Evolutionary conservation across 768 basidiomycete species (phyloP), one percentile per base, ranked within the genome.

Genomic region (Hygrophorus russula): DNA sequence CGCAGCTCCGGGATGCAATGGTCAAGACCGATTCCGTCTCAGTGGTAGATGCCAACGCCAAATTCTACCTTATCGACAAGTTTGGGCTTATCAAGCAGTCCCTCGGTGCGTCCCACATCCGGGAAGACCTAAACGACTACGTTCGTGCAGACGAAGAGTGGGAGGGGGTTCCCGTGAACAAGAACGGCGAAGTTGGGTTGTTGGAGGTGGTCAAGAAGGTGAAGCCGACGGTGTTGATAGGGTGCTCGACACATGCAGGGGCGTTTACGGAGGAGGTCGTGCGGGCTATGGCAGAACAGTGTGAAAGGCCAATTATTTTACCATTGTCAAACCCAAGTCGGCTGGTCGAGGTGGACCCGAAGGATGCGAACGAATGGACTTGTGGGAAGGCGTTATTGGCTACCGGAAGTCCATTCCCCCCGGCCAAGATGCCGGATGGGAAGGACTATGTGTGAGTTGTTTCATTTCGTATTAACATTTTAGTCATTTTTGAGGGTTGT

Each of bases 381-480:
- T 60, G 75, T 1, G 88, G 86, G 2, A 76, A 73, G 52, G 90
- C 87, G 8, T 62, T 93, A 40, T 64, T 91, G 41, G 87, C 88
- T 1, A 90, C 84, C 9, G 90, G 89, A 14, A 84, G 82, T 45
- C 88, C 88, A 2, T 93, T 91, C 67, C 76, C 75, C 6, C 77
- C 76, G 19, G 81, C 79, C 24, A 73, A 75, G 60, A 73, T 77
- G 65, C 71, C 74, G 4, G 70, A 71, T 43, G 77, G 82, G 36
- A 78, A 77, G 59, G 69, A 78, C 31, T 82, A 80, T 53, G 56
- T 70, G 82, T 83, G 50, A 52, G 80, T 61, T 31, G 14, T 19
- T 10, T 18, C 27, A 5, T 13, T 6, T 29, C 12, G 7, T 5
- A 27, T 19, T 42, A 15, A 32, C 13, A n/a, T 37, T 18, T 12